A percentile compares a stretch with the other conserved stretches of the same genome.
phyloP scores from a whole-genome alignment of 345 rosid genomes.

The Eucalyptus shirleyi region DNA sequence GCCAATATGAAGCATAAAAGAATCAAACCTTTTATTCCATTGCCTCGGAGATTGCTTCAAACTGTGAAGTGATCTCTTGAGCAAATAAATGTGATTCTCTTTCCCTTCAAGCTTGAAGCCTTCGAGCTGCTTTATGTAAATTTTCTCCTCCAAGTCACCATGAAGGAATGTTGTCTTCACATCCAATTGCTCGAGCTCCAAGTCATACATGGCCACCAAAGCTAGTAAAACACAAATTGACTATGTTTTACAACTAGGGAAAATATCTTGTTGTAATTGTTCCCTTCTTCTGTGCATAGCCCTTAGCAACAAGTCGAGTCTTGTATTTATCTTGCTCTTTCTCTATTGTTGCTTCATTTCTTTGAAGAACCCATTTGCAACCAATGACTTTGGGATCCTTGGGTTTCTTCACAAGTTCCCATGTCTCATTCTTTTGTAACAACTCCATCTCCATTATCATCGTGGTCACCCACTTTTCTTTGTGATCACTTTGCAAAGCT shows the following conservation, averaged over 20 bases:
- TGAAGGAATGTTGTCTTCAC: background rate
- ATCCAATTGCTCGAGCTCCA: background rate
- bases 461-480: background rate
- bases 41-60: background rate
- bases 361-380: background rate
- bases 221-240: background rate
- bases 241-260: background rate
- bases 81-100: background rate
- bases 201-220: background rate
- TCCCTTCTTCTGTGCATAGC: background rate
- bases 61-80: background rate
- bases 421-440: background rate
- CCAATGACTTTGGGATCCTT: background rate
- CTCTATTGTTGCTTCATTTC: background rate
- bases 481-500: background rate
- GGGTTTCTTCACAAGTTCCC: background rate
- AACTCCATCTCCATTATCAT: background rate
- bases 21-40: background rate
- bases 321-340: background rate
- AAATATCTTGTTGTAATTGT: background rate
- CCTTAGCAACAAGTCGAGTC: background rate
- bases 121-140: background rate
- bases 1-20: background rate
- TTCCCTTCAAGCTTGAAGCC: background rate
- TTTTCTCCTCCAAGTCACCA: background rate